These are phyloP conservation scores for Fomitopsis pulvina DNA, from an alignment of 768 basidiomycete species.

Conservation along the genomic window DNA sequence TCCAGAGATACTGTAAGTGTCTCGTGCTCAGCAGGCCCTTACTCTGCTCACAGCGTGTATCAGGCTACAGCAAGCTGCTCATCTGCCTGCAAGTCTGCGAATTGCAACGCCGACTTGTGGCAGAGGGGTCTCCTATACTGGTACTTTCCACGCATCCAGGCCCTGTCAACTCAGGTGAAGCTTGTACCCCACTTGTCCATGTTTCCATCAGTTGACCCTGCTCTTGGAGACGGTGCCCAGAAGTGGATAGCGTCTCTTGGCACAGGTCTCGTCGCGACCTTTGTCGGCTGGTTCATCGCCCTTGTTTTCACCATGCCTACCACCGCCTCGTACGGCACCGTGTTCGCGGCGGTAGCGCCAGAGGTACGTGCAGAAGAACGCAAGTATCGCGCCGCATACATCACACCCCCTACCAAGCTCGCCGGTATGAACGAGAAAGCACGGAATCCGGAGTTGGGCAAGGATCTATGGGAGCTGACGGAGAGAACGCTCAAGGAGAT, in stretches of 20 bases:
- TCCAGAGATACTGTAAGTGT: constrained; percentile 9
- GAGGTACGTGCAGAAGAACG: constrained; percentile 6
- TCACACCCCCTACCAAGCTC: constrained; percentile 8
- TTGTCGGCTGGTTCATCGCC: constrained; percentile 5
- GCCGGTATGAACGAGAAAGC: not conserved
- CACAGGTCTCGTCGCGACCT: constrained; percentile 1
- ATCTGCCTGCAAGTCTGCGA: constrained; percentile 18
- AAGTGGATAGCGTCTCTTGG: constrained; percentile 10
- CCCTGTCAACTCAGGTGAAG: constrained; percentile 24
- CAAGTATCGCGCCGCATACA: constrained; percentile 11
- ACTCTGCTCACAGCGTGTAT: not conserved
- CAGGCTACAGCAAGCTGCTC: constrained; percentile 18
- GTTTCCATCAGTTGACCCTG: not conserved
- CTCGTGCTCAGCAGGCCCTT: too few species aligned
- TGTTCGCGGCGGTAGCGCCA: constrained; percentile 19
- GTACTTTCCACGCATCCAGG: constrained; percentile 31
- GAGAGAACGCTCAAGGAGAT: constrained; percentile 13
- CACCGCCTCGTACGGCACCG: constrained; percentile 14
- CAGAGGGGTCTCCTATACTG: constrained; percentile 23
- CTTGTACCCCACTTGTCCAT: not conserved
- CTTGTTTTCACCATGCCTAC: constrained; percentile 8
- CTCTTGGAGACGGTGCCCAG: constrained; percentile 9
- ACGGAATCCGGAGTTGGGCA: constrained; percentile 3
- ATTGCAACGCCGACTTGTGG: constrained; percentile 22
- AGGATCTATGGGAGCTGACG: constrained; percentile 19